These are phyloP conservation scores for Steccherinum ochraceum DNA, from an alignment of 768 basidiomycete species.

Conservation along the genomic window DNA sequence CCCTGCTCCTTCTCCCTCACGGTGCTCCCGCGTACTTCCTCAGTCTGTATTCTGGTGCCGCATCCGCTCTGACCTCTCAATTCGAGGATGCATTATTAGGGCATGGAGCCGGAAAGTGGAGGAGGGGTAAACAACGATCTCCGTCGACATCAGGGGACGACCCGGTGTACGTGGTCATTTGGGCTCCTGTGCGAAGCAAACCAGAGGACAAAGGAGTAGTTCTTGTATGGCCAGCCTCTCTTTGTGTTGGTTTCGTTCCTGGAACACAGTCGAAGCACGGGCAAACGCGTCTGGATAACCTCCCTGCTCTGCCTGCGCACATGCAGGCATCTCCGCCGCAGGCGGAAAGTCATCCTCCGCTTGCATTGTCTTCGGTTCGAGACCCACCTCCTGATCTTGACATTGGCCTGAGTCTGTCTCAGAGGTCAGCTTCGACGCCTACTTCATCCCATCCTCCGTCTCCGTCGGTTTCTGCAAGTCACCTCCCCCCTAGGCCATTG, in stretches of 20 bases:
- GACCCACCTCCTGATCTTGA: not conserved
- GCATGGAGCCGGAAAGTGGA: conserved; percentile 55
- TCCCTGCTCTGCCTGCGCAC: conserved; percentile 61
- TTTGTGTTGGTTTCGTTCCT: conserved; percentile 45
- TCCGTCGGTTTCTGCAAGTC: conserved; percentile 5
- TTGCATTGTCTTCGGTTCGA: not conserved
- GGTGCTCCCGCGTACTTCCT: conserved; percentile 71
- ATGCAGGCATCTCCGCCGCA: conserved; percentile 49
- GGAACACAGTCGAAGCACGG: conserved; percentile 29
- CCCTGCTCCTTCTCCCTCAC: conserved; percentile 64
- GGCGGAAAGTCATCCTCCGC: conserved; percentile 21
- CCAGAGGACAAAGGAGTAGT: conserved; percentile 75
- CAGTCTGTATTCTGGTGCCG: conserved; percentile 63
- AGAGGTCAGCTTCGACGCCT: conserved; percentile 1
- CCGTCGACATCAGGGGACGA: not conserved
- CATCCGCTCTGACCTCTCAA: conserved; percentile 50
- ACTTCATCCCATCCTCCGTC: conserved; percentile 22
- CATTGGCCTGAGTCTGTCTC: conserved; percentile 2
- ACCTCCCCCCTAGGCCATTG: conserved; percentile 22
- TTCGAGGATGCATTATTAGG: conserved; percentile 61
- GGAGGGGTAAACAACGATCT: not conserved
- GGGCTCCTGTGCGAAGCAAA: conserved; percentile 69
- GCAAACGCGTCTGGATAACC: conserved; percentile 40
- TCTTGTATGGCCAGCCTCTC: conserved; percentile 63
- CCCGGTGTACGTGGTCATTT: conserved; percentile 54